Conservation (phyloP, 139 green algal species). For the Chlamydomonas sphaeroides region DNA sequence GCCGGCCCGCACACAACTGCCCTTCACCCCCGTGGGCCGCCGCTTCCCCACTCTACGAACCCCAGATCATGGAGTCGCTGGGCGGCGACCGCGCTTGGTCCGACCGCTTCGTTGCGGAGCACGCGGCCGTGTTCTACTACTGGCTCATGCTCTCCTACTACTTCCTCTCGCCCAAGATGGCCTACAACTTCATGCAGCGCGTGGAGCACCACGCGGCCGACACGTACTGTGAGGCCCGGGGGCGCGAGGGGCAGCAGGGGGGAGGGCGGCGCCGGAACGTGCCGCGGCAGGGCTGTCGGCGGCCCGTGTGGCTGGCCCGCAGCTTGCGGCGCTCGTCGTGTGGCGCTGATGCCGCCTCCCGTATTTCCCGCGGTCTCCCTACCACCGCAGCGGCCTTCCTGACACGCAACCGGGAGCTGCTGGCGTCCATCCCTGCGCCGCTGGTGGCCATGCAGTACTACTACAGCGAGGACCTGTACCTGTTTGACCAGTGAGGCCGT, state of each 20-base stretch:
- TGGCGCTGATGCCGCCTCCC: no score
- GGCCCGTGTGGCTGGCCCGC: no score
- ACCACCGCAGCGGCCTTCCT: constrained; percentile 32
- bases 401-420: constrained; percentile 24
- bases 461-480: constrained; percentile 52
- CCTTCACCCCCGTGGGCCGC: no score
- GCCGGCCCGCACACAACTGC: no score
- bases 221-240: constrained; percentile 76
- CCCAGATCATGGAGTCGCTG: constrained; percentile 97
- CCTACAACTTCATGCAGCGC: constrained; percentile 92
- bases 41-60: no score
- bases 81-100: constrained; percentile 93
- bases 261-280: no score
- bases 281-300: no score
- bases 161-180: constrained; percentile 80
- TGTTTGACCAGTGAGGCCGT: constrained; percentile 27
- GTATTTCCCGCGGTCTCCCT: no score
- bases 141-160: constrained; percentile 82
- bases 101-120: constrained; percentile 82
- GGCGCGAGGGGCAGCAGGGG: not conserved
- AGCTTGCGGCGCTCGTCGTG: no score
- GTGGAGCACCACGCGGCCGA: constrained; percentile 85
- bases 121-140: constrained; percentile 93
- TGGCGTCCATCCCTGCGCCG: constrained; percentile 79
- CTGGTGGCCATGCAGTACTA: constrained; percentile 92